Percentiles rank a stretch among this genome's conserved stretches.
phyloP scores from a whole-genome alignment of 352 stramenopile species.

The Phytopythium vexans region DNA sequence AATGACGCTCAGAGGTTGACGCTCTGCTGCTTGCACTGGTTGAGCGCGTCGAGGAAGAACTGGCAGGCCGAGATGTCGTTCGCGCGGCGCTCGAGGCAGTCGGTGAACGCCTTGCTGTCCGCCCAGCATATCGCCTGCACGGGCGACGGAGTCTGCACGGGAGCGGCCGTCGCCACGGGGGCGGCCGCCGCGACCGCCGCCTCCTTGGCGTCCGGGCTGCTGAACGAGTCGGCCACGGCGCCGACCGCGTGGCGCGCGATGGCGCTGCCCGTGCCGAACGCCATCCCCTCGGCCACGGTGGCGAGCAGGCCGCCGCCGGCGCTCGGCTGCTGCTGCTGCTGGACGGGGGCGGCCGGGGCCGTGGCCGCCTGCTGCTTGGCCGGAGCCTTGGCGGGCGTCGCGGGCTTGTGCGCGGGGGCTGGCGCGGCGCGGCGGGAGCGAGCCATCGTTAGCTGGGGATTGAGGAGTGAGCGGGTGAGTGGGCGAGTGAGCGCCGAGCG shows the following conservation, averaged over 20 bases:
- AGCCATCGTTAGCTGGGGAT: conserved; percentile 33
- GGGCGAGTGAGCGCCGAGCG: conserved; percentile 12
- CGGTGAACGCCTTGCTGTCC: conserved; percentile 76
- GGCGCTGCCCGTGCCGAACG: conserved; percentile 94
- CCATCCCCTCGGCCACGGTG: conserved; percentile 96
- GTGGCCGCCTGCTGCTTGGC: conserved; percentile 24
- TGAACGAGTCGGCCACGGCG: conserved; percentile 63
- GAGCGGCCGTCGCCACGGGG: conserved; percentile 5
- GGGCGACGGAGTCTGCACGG: conserved; percentile 3
- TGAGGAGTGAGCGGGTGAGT: conserved; percentile 18
- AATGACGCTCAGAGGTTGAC: conserved; percentile 37
- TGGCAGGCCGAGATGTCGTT: conserved; percentile 83
- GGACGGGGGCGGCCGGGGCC: conserved; percentile 17
- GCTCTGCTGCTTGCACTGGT: conserved; percentile 81
- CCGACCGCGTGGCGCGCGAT: conserved; percentile 91
- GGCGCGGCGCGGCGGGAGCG: conserved; percentile 59
- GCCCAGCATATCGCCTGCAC: conserved; percentile 35
- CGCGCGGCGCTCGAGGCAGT: conserved; percentile 71
- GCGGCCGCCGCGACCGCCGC: conserved; percentile 12
- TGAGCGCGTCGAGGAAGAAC: conserved; percentile 81
- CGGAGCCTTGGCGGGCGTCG: conserved; percentile 21
- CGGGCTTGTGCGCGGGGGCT: conserved; percentile 39
- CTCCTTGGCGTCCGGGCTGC: conserved; percentile 43
- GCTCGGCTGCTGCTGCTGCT: conserved; percentile 17
- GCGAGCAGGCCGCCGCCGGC: conserved; percentile 92